These are phyloP conservation scores for Venturia aucupariae DNA, from an alignment of 2,329 filamentous ascomycete species.

Conservation along the genomic window DNA sequence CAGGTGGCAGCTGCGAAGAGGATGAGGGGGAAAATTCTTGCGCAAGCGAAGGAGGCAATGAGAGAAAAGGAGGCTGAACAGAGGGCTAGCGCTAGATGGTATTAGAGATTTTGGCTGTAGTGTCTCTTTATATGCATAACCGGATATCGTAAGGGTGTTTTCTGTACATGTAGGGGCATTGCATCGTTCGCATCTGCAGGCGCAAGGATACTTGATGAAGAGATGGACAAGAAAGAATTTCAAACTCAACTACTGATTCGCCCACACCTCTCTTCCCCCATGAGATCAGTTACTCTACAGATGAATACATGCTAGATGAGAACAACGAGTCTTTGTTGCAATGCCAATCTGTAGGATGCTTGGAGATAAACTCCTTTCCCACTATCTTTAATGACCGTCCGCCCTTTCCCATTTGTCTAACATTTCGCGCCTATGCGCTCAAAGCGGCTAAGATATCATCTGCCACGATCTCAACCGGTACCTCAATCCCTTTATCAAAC, in stretches of 20 bases:
- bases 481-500: no score
- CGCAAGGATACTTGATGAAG: neutral
- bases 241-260: neutral
- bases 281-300: no score
- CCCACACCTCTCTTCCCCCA: no score
- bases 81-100: neutral
- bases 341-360: no score
- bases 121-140: neutral
- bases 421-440: no score
- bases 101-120: neutral
- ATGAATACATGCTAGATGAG: no score
- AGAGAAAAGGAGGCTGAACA: neutral
- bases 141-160: neutral
- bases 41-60: neutral
- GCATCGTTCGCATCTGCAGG: neutral
- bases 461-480: no score
- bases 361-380: no score
- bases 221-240: neutral
- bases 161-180: neutral
- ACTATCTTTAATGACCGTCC: no score
- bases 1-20: neutral
- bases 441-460: no score
- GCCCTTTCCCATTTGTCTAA: no score
- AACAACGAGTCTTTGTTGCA: no score
- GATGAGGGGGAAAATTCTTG: neutral